A percentile compares a stretch with the other conserved stretches of the same genome.
Evolutionary conservation across 352 stramenopile species (phyloP).

Genomic region (Phytophthora melonis): DNA sequence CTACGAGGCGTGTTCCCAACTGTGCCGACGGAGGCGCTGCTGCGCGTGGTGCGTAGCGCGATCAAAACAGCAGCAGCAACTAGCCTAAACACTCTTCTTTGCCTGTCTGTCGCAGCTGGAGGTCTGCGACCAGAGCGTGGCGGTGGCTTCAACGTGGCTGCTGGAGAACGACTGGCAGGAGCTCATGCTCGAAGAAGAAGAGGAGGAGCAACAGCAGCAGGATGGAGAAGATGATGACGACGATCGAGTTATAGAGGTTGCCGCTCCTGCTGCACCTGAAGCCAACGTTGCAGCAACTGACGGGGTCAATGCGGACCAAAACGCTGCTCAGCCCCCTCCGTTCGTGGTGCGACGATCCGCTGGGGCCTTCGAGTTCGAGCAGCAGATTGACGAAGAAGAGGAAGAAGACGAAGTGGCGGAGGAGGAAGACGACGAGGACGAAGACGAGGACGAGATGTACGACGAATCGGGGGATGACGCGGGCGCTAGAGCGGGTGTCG

Average conservation of each 20-base stretch:
- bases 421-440: conserved; percentile 60
- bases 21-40: conserved; percentile 44
- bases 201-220: neutral
- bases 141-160: conserved; percentile 63
- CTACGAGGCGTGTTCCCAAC: conserved; percentile 52
- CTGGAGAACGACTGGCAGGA: conserved; percentile 72
- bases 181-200: conserved; percentile 29
- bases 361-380: neutral
- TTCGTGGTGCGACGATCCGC: neutral
- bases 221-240: conserved; percentile 4
- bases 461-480: conserved; percentile 72
- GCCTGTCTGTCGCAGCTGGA: conserved; percentile 41
- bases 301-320: neutral
- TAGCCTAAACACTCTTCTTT: neutral
- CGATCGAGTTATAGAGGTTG: neutral
- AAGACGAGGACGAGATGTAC: conserved; percentile 60
- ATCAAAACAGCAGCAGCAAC: too few relatives aligned
- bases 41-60: conserved; percentile 44
- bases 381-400: conserved; percentile 44
- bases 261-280: neutral
- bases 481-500: conserved; percentile 30
- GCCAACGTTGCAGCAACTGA: neutral
- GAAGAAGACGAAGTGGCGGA: conserved; percentile 55
- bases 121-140: conserved; percentile 62
- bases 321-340: neutral